Evolutionary conservation across 805 yeast species (phyloP).

Genomic region (Nakazawaea ambrosiae): DNA sequence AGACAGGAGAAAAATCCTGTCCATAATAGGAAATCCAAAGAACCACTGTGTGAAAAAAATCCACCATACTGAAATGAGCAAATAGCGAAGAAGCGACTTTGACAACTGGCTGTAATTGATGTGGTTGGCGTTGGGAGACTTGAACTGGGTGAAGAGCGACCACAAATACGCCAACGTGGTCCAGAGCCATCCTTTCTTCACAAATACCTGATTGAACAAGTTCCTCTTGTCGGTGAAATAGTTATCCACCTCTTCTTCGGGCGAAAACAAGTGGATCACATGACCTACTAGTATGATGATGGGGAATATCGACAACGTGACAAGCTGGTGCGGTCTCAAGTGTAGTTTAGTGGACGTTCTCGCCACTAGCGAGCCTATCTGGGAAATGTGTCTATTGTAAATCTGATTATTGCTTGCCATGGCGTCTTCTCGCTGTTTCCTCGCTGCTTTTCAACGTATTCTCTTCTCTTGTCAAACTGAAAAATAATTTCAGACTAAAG

Average conservation of each 20-base stretch:
- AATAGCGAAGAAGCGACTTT: conserved; percentile 34
- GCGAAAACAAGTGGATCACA: conserved; percentile 36
- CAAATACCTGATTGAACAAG: conserved; percentile 65
- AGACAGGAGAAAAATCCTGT: conserved; percentile 64
- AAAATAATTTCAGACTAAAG: too few species aligned
- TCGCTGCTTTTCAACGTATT: background rate
- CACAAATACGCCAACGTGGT: conserved; percentile 33
- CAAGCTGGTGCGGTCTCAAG: conserved; percentile 8
- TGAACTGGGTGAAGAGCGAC: background rate
- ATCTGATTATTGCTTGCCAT: conserved; percentile 2
- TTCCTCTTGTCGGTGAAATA: conserved; percentile 60
- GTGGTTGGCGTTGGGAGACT: background rate
- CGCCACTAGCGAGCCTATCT: background rate
- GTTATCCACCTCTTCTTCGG: conserved; percentile 37
- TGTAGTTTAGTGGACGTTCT: background rate
- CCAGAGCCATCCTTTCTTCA: conserved; percentile 94
- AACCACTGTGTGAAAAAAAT: conserved; percentile 79
- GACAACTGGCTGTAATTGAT: background rate
- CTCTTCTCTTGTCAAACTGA: background rate
- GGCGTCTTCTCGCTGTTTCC: background rate
- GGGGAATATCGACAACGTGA: conserved; percentile 25
- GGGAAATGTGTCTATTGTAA: background rate
- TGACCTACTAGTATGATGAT: conserved; percentile 45
- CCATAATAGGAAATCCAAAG: conserved; percentile 85
- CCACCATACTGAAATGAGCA: conserved; percentile 74